Conservation (phyloP, 1,284 basidiomycete genomes). For the Macrocystidia cucumis region DNA sequence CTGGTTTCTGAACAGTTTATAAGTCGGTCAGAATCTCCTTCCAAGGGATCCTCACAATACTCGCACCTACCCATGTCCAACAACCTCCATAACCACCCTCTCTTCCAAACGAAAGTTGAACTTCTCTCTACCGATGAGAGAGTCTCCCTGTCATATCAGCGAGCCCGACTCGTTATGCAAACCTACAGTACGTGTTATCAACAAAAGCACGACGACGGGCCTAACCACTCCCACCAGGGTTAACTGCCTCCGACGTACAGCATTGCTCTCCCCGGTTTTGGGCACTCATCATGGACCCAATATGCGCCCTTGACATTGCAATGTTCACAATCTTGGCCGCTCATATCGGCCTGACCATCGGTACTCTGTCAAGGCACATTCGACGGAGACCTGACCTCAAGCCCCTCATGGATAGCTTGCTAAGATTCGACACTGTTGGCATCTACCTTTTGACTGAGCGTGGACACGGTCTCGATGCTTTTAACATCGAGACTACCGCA, state of each 20-base stretch:
- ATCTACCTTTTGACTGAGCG: constrained; percentile 46
- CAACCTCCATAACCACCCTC: constrained; percentile 32
- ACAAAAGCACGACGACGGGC: constrained; percentile 4
- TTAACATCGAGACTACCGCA: constrained; percentile 54
- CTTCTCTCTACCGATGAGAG: constrained; percentile 35
- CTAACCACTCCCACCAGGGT: constrained; percentile 18
- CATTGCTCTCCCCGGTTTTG: constrained; percentile 37
- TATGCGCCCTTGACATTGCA: constrained; percentile 36
- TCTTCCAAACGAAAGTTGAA: constrained; percentile 35
- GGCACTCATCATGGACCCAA: constrained; percentile 42
- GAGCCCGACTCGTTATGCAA: constrained; percentile 35
- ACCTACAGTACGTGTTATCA: constrained; percentile 33
- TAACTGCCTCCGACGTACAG: constrained; percentile 36
- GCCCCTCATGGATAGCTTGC: constrained; percentile 33
- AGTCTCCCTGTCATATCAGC: constrained; percentile 37
- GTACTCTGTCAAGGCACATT: constrained; percentile 40
- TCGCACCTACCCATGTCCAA: constrained; percentile 22
- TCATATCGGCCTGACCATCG: constrained; percentile 40
- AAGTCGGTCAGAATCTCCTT: constrained; percentile 11
- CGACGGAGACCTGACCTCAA: constrained; percentile 37
- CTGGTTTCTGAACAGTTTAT: constrained; percentile 15
- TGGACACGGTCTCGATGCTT: constrained; percentile 51
- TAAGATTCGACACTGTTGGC: constrained; percentile 41
- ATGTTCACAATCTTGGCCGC: constrained; percentile 40
- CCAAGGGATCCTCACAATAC: constrained; percentile 7